Conservation (phyloP, 2,329 filamentous ascomycete species). For the Aspergillus puulaauensis region DNA sequence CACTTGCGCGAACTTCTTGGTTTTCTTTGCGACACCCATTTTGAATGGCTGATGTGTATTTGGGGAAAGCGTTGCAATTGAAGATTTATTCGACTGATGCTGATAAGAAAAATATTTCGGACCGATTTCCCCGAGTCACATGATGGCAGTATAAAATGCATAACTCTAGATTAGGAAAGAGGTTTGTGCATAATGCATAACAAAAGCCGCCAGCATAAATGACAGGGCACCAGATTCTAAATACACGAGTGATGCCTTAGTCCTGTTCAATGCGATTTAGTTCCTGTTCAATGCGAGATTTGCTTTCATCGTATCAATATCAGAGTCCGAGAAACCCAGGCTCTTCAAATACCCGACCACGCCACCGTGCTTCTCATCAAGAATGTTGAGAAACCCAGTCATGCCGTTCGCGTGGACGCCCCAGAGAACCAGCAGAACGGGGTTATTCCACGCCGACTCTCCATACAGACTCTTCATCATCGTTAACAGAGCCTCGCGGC, state of each 20-base stretch:
- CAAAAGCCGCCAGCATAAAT: not conserved
- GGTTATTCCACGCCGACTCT: slow-evolving; percentile 19
- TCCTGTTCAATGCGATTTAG: not conserved
- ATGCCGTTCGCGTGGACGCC: slow-evolving; percentile 25
- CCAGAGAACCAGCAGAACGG: slow-evolving; percentile 26
- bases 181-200: not conserved
- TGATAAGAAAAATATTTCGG: slow-evolving; percentile 7
- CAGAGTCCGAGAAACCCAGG: slow-evolving; percentile 21
- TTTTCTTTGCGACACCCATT: slow-evolving; percentile 92
- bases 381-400: slow-evolving; percentile 23
- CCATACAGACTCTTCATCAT: slow-evolving; percentile 20
- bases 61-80: not conserved
- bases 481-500: slow-evolving; percentile 19
- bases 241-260: no score
- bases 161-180: not conserved
- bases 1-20: slow-evolving; percentile 83
- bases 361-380: slow-evolving; percentile 23
- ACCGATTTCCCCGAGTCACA: not conserved
- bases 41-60: not conserved
- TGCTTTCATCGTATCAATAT: slow-evolving; percentile 21
- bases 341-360: slow-evolving; percentile 21
- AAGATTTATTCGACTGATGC: not conserved
- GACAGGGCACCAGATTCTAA: no score
- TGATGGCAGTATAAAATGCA: not conserved
- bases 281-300: slow-evolving; percentile 14